Percentiles rank a stretch among this genome's conserved stretches.
Evolutionary conservation across 257 asterid genomes (phyloP).

Genomic region (Salvia hispanica): DNA sequence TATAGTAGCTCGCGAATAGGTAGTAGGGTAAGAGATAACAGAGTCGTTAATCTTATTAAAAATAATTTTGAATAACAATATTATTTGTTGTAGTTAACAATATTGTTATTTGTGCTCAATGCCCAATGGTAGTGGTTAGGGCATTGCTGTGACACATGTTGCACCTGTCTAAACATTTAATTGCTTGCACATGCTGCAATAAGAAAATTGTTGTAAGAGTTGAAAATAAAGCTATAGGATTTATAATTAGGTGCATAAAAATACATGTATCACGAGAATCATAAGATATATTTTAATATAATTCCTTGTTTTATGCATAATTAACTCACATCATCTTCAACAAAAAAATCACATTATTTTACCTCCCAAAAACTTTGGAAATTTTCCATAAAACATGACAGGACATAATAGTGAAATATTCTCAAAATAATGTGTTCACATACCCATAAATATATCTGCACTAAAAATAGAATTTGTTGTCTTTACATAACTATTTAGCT

Average conservation of each 20-base stretch:
- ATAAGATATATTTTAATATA: background rate
- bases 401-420: background rate
- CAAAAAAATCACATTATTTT: slow-evolving; percentile 1
- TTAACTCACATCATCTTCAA: background rate
- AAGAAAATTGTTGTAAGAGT: slow-evolving; percentile 3
- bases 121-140: slow-evolving; percentile 2
- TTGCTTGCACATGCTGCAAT: slow-evolving; percentile 32
- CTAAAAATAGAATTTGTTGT: background rate
- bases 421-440: background rate
- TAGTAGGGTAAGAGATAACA: background rate
- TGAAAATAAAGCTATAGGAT: background rate
- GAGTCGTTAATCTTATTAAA: background rate
- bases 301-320: background rate
- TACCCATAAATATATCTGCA: background rate
- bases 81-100: background rate
- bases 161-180: background rate
- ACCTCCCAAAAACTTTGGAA: background rate
- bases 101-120: background rate
- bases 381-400: background rate
- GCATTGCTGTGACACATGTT: slow-evolving; percentile 11
- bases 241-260: background rate
- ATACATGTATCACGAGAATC: background rate
- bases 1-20: background rate
- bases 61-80: too few relatives aligned
- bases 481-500: background rate